A percentile compares a stretch with the other conserved stretches of the same genome.
Evolutionary conservation across 2,329 filamentous ascomycete species (phyloP).

Genomic region (Fusarium zealandicum): DNA sequence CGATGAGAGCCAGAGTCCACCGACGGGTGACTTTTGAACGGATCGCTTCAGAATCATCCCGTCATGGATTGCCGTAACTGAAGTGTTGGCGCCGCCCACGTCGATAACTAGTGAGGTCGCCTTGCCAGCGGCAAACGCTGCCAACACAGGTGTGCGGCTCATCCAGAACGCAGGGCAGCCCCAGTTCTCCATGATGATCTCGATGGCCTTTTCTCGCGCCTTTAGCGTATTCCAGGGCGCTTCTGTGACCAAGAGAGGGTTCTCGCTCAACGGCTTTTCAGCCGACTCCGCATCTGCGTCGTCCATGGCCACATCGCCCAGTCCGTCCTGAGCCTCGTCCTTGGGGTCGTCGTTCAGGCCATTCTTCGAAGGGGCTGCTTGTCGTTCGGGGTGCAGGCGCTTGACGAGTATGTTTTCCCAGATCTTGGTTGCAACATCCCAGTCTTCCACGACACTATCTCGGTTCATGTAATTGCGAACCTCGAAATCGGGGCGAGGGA

Average conservation of each 20-base stretch:
- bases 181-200: conserved; percentile 98
- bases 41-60: conserved; percentile 93
- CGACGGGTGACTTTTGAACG: conserved; percentile 83
- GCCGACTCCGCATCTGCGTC: conserved; percentile 51
- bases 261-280: conserved; percentile 86
- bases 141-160: conserved; percentile 85
- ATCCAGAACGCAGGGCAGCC: conserved; percentile 94
- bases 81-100: conserved; percentile 86
- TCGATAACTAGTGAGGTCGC: conserved; percentile 92
- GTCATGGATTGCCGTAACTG: conserved; percentile 90
- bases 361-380: conserved; percentile 75
- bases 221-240: conserved; percentile 91
- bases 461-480: conserved; percentile 91
- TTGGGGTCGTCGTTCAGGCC: conserved; percentile 75
- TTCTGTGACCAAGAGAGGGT: conserved; percentile 91
- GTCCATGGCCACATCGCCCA: conserved; percentile 69
- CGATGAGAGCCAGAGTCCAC: conserved; percentile 87
- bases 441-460: conserved; percentile 93
- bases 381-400: conserved; percentile 79
- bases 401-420: conserved; percentile 95
- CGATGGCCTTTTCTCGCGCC: conserved; percentile 90
- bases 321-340: conserved; percentile 65
- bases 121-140: conserved; percentile 92
- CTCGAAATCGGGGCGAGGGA: conserved; percentile 77
- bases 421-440: conserved; percentile 86